Evolutionary conservation across 2,329 filamentous ascomycete genomes (phyloP).

Genomic region (Colletotrichum gloeosporioides): DNA sequence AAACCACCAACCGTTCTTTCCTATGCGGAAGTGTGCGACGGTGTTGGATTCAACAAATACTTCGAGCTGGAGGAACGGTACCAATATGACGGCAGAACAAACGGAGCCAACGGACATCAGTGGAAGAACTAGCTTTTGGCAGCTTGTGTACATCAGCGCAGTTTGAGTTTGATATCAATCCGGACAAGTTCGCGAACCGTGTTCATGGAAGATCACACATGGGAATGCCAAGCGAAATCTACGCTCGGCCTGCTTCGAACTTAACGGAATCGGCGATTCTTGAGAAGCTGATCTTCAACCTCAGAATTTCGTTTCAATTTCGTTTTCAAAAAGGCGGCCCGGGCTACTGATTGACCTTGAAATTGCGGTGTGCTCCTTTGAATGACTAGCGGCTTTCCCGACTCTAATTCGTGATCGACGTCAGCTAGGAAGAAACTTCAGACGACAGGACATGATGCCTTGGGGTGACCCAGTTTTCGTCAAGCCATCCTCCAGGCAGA

Average conservation of each 20-base stretch:
- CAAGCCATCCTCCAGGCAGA: background rate
- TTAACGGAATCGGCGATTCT: background rate
- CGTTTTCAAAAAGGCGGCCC: background rate
- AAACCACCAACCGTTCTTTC: slow-evolving; percentile 46
- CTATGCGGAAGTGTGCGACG: slow-evolving; percentile 48
- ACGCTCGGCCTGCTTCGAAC: background rate
- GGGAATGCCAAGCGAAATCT: background rate
- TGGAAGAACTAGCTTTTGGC: background rate
- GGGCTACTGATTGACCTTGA: background rate
- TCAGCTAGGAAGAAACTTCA: background rate
- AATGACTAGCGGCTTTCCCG: background rate
- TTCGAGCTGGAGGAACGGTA: slow-evolving; percentile 24
- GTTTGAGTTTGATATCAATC: background rate
- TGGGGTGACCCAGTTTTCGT: background rate
- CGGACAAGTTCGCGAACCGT: background rate
- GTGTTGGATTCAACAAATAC: slow-evolving; percentile 50
- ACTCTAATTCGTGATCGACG: background rate
- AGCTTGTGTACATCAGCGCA: background rate
- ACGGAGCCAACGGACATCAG: slow-evolving; percentile 11
- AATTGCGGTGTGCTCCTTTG: background rate
- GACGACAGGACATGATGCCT: background rate
- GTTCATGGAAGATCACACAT: background rate
- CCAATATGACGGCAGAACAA: slow-evolving; percentile 4
- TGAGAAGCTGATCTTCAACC: background rate
- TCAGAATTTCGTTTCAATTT: background rate